A percentile compares a stretch with the other conserved stretches of the same genome.
Evolutionary conservation across 2,329 filamentous ascomycete genomes (phyloP).

Genomic region (Trichoderma harzianum): DNA sequence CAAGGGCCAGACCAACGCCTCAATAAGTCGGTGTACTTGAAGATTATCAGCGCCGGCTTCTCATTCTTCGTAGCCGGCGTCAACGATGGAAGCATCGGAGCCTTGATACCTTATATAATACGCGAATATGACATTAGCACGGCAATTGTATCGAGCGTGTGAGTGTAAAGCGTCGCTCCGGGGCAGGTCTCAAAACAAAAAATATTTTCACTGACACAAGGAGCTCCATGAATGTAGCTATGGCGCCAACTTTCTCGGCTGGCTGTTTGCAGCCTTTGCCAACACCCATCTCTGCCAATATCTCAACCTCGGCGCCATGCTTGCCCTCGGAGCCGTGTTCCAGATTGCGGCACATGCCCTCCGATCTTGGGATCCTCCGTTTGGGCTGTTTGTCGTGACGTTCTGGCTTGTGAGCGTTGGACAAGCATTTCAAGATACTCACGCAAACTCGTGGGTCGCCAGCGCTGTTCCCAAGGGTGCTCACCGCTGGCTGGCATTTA

Average conservation of each 20-base stretch:
- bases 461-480: slow-evolving; percentile 39
- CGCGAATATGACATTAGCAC: slow-evolving; percentile 53
- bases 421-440: slow-evolving; percentile 61
- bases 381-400: slow-evolving; percentile 53
- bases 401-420: slow-evolving; percentile 59
- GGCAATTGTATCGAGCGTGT: slow-evolving; percentile 50
- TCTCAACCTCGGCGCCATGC: slow-evolving; percentile 54
- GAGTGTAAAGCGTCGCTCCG: background rate
- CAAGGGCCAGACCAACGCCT: slow-evolving; percentile 9
- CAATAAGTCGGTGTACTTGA: slow-evolving; percentile 35
- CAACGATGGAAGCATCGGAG: slow-evolving; percentile 62
- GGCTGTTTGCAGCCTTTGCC: slow-evolving; percentile 55
- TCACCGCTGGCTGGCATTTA: slow-evolving; percentile 60
- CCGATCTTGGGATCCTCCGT: slow-evolving; percentile 55
- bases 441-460: slow-evolving; percentile 60
- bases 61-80: slow-evolving; percentile 64
- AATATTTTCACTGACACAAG: background rate
- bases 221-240: slow-evolving; percentile 37
- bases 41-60: slow-evolving; percentile 53
- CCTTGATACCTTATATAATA: slow-evolving; percentile 61
- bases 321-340: slow-evolving; percentile 52
- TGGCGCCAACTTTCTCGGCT: slow-evolving; percentile 56
- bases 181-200: slow-evolving; percentile 19
- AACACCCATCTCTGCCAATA: slow-evolving; percentile 52
- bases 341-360: slow-evolving; percentile 54